Evolutionary conservation across 2,329 filamentous ascomycete species (phyloP).

Genomic region (Pseudocercospora musae): DNA sequence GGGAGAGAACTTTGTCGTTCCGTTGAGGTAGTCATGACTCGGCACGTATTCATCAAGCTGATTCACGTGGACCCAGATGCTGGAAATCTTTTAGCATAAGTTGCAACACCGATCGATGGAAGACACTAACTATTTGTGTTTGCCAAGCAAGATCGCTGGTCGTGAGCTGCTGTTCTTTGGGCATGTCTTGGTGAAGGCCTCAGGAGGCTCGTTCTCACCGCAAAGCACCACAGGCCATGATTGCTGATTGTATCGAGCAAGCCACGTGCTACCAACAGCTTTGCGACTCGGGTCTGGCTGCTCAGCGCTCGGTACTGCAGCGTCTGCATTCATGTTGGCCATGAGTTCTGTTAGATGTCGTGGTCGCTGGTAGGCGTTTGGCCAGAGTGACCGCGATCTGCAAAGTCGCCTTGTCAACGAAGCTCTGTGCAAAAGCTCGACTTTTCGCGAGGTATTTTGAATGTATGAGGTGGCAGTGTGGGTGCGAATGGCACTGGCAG

Average conservation of each 20-base stretch:
- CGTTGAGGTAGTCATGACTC: conserved; percentile 14
- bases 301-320: not conserved
- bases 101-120: not conserved
- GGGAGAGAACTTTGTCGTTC: not conserved
- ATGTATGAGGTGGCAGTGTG: too few species aligned
- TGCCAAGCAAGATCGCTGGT: conserved; percentile 24
- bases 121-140: conserved; percentile 22
- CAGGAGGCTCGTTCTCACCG: conserved; percentile 11
- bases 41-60: conserved; percentile 15
- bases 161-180: conserved; percentile 1
- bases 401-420: too few species aligned
- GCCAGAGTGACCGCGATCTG: not conserved
- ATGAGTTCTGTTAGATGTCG: not conserved
- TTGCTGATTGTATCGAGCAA: conserved; percentile 10
- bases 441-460: too few species aligned
- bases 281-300: not conserved
- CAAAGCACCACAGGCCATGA: conserved; percentile 27
- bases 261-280: conserved; percentile 16
- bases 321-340: not conserved
- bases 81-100: conserved; percentile 3
- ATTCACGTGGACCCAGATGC: conserved; percentile 20
- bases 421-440: too few species aligned
- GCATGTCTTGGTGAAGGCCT: conserved; percentile 10
- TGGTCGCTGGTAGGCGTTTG: not conserved
- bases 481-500: not conserved